These are phyloP conservation scores for Trametes punicea DNA, from an alignment of 768 basidiomycete genomes.

Conservation along the genomic window DNA sequence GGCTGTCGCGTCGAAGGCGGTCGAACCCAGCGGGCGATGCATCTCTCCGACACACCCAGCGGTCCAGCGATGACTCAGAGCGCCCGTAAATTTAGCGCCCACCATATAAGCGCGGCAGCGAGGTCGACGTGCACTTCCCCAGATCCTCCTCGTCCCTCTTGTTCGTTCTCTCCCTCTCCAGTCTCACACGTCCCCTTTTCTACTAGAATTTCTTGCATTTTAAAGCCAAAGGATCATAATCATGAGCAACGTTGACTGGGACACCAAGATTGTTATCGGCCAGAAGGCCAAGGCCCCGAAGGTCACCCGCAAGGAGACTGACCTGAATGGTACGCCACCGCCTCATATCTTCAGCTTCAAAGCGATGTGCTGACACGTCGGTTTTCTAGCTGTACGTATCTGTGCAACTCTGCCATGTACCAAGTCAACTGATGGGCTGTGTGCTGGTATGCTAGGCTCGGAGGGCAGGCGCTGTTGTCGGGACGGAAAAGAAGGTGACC, in stretches of 20 bases:
- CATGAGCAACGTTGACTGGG: conserved; percentile 56
- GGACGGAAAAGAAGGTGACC: conserved; percentile 77
- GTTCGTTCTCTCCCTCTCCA: conserved; percentile 3
- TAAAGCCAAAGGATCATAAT: neutral
- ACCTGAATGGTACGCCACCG: conserved; percentile 46
- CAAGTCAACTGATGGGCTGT: conserved; percentile 8
- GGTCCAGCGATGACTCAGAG: conserved; percentile 21
- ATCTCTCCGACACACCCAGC: neutral
- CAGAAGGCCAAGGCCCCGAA: conserved; percentile 58
- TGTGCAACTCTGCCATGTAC: neutral
- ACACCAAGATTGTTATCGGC: conserved; percentile 70
- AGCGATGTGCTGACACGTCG: neutral
- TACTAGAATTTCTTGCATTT: neutral
- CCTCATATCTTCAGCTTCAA: neutral
- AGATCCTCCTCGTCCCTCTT: conserved; percentile 11
- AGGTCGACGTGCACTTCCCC: conserved; percentile 16
- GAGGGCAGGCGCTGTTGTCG: conserved; percentile 70
- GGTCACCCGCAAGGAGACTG: conserved; percentile 60
- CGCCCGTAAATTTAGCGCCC: conserved; percentile 15
- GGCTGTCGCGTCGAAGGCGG: neutral
- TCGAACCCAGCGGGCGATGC: neutral
- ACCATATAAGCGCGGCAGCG: conserved; percentile 23
- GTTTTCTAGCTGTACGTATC: conserved; percentile 49
- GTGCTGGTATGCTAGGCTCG: conserved; percentile 51
- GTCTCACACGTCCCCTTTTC: neutral